These are phyloP conservation scores for Glarea lozoyensis DNA, from an alignment of 495 filamentous ascomycete species.

Conservation along the genomic window DNA sequence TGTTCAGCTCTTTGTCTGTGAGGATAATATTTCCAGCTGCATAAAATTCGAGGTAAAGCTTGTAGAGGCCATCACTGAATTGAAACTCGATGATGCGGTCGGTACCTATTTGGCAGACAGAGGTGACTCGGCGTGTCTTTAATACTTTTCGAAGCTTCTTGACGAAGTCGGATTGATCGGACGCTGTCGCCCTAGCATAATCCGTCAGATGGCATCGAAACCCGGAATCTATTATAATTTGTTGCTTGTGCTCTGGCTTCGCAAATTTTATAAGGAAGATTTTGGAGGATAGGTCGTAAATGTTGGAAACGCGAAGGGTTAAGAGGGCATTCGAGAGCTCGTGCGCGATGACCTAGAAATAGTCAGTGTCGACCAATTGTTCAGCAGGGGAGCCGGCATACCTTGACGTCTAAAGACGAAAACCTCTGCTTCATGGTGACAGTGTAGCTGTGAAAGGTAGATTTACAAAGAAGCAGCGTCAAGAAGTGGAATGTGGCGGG, in stretches of 20 bases:
- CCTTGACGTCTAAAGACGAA: slow-evolving; percentile 38
- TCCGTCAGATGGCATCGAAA: slow-evolving; percentile 92
- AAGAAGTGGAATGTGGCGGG: too few species aligned
- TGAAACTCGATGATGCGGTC: slow-evolving; percentile 88
- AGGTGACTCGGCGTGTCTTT: slow-evolving; percentile 75
- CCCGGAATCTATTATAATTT: slow-evolving; percentile 86
- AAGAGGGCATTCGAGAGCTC: slow-evolving; percentile 73
- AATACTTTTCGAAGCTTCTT: slow-evolving; percentile 75
- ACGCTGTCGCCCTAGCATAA: slow-evolving; percentile 76
- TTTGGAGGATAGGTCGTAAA: slow-evolving; percentile 79
- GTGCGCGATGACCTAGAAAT: slow-evolving; percentile 73
- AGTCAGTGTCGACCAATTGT: slow-evolving; percentile 6
- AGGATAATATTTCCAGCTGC: slow-evolving; percentile 92
- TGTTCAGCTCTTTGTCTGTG: slow-evolving; percentile 69
- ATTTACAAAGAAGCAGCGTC: too few species aligned
- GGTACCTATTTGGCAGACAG: slow-evolving; percentile 77
- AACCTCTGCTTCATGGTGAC: slow-evolving; percentile 99
- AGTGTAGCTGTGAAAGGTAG: too few species aligned
- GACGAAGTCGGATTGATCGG: slow-evolving; percentile 77
- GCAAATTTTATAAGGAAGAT: slow-evolving; percentile 92
- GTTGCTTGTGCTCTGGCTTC: slow-evolving; percentile 76
- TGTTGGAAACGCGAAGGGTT: slow-evolving; percentile 75
- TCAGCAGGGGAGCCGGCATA: not conserved
- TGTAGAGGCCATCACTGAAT: slow-evolving; percentile 85
- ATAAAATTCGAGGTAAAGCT: slow-evolving; percentile 90